Conservation (phyloP, 768 basidiomycete species). For the Chiua virens region DNA sequence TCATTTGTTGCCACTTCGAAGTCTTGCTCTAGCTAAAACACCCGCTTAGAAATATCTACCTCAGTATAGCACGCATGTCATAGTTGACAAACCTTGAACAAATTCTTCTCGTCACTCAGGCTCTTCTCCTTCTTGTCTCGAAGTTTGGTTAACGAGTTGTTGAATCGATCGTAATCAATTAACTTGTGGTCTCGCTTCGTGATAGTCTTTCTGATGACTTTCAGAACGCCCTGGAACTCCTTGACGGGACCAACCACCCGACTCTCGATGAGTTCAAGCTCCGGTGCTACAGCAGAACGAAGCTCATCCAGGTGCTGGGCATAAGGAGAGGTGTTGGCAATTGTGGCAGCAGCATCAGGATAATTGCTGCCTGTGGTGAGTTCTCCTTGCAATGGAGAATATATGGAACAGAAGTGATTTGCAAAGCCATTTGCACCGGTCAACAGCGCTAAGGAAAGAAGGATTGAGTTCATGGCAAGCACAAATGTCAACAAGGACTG, state of each 20-base stretch:
- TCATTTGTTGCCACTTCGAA: constrained; percentile 90
- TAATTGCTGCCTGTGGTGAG: constrained; percentile 77
- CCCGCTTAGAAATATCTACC: not conserved
- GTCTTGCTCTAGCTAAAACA: constrained; percentile 84
- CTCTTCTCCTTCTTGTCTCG: constrained; percentile 99
- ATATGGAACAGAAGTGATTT: constrained; percentile 60
- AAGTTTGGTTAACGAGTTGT: constrained; percentile 92
- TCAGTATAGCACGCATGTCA: not conserved
- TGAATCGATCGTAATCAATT: constrained; percentile 92
- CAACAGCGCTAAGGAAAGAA: constrained; percentile 53
- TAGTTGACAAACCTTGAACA: constrained; percentile 74
- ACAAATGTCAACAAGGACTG: not conserved
- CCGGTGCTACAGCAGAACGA: constrained; percentile 73
- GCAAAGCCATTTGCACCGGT: constrained; percentile 62
- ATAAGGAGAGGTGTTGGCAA: constrained; percentile 74
- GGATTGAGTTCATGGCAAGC: not conserved
- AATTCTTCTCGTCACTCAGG: constrained; percentile 91
- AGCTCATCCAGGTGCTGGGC: constrained; percentile 81
- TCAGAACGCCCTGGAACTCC: constrained; percentile 85
- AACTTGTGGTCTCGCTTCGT: constrained; percentile 98
- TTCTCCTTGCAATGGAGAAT: constrained; percentile 71
- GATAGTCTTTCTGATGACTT: constrained; percentile 89
- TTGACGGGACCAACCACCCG: constrained; percentile 83
- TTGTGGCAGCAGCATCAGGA: constrained; percentile 74
- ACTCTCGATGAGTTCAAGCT: constrained; percentile 91